Evolutionary conservation across 2,329 filamentous ascomycete genomes (phyloP).

Genomic region (Colletotrichum destructivum): DNA sequence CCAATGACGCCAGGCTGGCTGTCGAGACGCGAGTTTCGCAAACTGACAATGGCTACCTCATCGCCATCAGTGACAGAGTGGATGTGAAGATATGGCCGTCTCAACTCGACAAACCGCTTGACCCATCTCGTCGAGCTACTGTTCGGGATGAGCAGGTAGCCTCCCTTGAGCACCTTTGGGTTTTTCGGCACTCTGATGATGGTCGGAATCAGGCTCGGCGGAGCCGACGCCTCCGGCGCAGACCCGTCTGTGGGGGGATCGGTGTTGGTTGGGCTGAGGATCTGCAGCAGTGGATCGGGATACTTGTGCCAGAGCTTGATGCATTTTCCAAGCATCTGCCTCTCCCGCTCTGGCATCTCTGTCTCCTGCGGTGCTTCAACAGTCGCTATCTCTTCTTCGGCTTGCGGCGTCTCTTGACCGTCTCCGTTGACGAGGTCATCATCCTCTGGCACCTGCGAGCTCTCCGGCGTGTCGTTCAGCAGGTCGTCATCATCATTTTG

Average conservation of each 20-base stretch:
- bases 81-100: slow-evolving; percentile 92
- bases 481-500: slow-evolving; percentile 71
- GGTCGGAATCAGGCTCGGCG: slow-evolving; percentile 80
- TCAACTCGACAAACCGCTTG: slow-evolving; percentile 92
- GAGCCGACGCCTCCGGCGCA: slow-evolving; percentile 60
- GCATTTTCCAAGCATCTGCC: slow-evolving; percentile 66
- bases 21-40: slow-evolving; percentile 92
- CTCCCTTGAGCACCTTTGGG: slow-evolving; percentile 84
- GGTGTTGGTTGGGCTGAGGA: slow-evolving; percentile 74
- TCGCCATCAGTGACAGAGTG: slow-evolving; percentile 90
- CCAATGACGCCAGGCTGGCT: slow-evolving; percentile 90
- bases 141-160: slow-evolving; percentile 89
- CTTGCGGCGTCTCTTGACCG: slow-evolving; percentile 44
- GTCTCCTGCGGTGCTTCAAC: slow-evolving; percentile 46
- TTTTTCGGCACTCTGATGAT: slow-evolving; percentile 87
- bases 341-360: slow-evolving; percentile 62
- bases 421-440: slow-evolving; percentile 47
- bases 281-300: slow-evolving; percentile 68
- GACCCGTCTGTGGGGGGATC: slow-evolving; percentile 78
- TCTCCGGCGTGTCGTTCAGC: slow-evolving; percentile 70
- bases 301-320: slow-evolving; percentile 77
- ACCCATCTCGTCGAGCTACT: slow-evolving; percentile 88
- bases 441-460: slow-evolving; percentile 60
- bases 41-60: slow-evolving; percentile 89
- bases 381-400: slow-evolving; percentile 45